Conservation (phyloP, 495 filamentous ascomycete species). For the Trichoderma orchidacearum region DNA sequence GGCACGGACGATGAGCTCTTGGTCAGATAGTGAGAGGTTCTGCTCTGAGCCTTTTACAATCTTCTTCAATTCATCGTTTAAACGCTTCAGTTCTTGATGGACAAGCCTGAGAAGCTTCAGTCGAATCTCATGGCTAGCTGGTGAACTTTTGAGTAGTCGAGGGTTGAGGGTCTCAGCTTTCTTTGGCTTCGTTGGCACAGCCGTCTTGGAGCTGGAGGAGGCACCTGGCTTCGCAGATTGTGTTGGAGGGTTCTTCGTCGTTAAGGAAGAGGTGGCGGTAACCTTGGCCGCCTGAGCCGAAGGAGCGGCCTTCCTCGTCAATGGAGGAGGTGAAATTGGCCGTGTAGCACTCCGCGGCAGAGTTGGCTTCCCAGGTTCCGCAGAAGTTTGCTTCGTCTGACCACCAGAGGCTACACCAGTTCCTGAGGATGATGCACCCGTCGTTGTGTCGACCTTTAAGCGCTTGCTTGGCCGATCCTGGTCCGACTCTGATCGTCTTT, state of each 20-base stretch:
- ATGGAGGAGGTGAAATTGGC: constrained; percentile 18
- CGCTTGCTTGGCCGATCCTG: constrained; percentile 16
- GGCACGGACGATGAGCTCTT: constrained; percentile 62
- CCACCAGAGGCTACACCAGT: neutral
- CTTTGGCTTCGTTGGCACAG: constrained; percentile 6
- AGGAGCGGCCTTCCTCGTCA: constrained; percentile 13
- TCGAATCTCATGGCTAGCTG: constrained; percentile 55
- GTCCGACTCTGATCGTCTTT: constrained; percentile 3
- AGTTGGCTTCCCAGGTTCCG: neutral
- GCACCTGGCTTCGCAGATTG: neutral
- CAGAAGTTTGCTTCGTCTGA: constrained; percentile 1
- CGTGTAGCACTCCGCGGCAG: constrained; percentile 7
- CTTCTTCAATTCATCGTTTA: constrained; percentile 53
- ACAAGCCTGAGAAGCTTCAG: constrained; percentile 55
- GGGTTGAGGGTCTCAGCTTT: constrained; percentile 58
- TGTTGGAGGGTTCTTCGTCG: neutral
- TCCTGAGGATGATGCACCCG: neutral
- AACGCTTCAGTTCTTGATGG: constrained; percentile 55
- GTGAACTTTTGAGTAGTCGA: constrained; percentile 57
- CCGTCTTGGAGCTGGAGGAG: neutral
- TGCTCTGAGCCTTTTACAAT: constrained; percentile 24
- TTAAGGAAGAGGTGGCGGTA: neutral
- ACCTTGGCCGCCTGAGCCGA: neutral
- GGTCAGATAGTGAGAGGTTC: constrained; percentile 42
- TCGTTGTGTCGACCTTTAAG: constrained; percentile 8